Conservation (phyloP, 257 asterid genomes). For the Eucommia ulmoides region DNA sequence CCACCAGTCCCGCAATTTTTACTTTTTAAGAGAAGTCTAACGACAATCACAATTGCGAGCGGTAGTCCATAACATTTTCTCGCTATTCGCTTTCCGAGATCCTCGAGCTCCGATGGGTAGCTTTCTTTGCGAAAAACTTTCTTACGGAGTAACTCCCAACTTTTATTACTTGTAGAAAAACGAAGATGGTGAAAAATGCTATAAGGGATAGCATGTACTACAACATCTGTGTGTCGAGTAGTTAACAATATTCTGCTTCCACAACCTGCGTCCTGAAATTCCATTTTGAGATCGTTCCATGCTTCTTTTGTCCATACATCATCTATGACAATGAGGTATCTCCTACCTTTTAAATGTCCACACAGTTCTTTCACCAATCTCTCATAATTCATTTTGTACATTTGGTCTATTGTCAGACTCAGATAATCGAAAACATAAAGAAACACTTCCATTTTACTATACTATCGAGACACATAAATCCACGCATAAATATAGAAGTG, state of each 20-base stretch:
- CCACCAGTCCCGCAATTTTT: too few species aligned
- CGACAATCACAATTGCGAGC: neutral
- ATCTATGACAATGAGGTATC: neutral
- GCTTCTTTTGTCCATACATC: neutral
- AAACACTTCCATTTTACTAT: neutral
- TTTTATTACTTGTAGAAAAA: too few species aligned
- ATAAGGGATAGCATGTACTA: too few species aligned
- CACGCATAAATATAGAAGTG: neutral
- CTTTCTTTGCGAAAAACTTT: neutral
- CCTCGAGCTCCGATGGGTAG: too few species aligned
- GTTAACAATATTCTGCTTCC: too few species aligned
- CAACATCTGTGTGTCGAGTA: too few species aligned
- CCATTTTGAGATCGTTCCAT: too few species aligned
- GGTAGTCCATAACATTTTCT: neutral
- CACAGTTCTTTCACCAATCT: neutral
- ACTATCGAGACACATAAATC: neutral
- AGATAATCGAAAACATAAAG: neutral
- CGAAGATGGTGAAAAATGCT: too few species aligned
- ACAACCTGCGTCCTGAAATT: too few species aligned
- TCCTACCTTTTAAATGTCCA: neutral
- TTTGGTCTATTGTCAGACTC: neutral
- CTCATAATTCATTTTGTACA: neutral
- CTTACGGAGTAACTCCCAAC: too few species aligned
- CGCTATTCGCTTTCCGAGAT: neutral
- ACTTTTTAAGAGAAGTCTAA: neutral